Evolutionary conservation across 2,329 filamentous ascomycete species (phyloP).

Genomic region (Paramyrothecium roridum): DNA sequence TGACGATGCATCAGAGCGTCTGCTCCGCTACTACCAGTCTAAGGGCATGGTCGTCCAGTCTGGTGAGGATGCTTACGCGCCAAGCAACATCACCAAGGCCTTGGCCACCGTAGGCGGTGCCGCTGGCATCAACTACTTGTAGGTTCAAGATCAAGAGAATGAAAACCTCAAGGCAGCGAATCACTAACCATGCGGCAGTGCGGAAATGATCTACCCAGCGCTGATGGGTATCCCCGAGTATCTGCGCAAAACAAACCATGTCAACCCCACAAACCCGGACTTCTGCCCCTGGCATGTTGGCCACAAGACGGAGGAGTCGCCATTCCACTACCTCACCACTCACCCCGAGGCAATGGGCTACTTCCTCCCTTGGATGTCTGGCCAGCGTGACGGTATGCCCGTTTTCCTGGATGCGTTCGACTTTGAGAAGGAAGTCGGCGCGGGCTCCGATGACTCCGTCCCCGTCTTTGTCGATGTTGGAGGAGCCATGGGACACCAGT

Average conservation of each 20-base stretch:
- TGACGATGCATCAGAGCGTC: not conserved
- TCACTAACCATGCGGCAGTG: not conserved
- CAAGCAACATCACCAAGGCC: not conserved
- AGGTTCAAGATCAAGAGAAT: not conserved
- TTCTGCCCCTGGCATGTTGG: not conserved
- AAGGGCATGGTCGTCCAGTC: not conserved
- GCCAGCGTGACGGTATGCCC: not conserved
- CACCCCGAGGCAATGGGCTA: not conserved
- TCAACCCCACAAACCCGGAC: not conserved
- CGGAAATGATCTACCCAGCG: not conserved
- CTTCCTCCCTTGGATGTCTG: not conserved
- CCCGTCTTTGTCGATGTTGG: not conserved
- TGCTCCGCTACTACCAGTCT: not conserved
- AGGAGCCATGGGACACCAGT: not conserved
- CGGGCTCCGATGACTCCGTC: not conserved
- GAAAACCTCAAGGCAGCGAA: not conserved
- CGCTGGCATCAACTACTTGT: not conserved
- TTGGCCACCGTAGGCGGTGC: not conserved
- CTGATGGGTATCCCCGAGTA: not conserved
- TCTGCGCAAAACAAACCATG: not conserved
- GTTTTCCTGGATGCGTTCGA: not conserved
- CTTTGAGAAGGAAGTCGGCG: not conserved
- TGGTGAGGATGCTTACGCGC: not conserved
- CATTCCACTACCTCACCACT: not conserved
- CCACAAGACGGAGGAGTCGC: not conserved